Conservation (phyloP, 192 early-diverging fungal genomes). For the Phlyctochytrium bullatum region DNA sequence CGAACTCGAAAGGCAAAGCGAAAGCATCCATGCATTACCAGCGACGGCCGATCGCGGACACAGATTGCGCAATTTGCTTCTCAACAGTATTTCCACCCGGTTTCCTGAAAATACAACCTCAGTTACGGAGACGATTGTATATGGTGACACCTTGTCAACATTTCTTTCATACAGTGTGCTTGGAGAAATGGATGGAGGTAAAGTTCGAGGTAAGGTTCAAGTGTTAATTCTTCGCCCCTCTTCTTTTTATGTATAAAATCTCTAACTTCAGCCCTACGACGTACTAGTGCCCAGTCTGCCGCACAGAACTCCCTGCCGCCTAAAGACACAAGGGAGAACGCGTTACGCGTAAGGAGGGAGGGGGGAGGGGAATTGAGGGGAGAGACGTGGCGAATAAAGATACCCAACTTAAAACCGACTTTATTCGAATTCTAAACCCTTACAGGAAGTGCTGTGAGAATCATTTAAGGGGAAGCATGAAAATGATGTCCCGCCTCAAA, state of each 20-base stretch:
- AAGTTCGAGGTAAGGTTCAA: conserved; percentile 55
- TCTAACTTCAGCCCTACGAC: neutral
- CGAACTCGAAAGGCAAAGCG: conserved; percentile 3
- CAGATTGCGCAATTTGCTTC: conserved; percentile 24
- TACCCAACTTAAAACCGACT: too few species aligned
- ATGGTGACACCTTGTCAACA: conserved; percentile 82
- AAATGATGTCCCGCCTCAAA: too few species aligned
- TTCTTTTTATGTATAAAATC: neutral
- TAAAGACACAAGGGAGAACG: too few species aligned
- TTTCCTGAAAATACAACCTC: neutral
- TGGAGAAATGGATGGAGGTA: conserved; percentile 75
- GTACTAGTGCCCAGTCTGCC: conserved; percentile 22
- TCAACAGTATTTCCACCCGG: neutral
- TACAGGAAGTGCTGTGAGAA: too few species aligned
- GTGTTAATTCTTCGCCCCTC: neutral
- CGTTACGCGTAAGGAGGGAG: too few species aligned
- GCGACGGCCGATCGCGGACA: neutral
- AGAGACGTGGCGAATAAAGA: too few species aligned
- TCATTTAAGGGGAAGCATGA: too few species aligned
- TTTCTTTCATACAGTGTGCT: conserved; percentile 74
- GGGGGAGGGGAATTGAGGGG: too few species aligned
- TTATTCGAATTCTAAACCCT: too few species aligned
- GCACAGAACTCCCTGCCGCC: conserved; percentile 15
- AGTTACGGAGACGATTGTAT: conserved; percentile 35
- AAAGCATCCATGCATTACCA: neutral